These are phyloP conservation scores for Batkoa obscura DNA, from an alignment of 371 early-diverging fungal genomes.

Conservation along the genomic window DNA sequence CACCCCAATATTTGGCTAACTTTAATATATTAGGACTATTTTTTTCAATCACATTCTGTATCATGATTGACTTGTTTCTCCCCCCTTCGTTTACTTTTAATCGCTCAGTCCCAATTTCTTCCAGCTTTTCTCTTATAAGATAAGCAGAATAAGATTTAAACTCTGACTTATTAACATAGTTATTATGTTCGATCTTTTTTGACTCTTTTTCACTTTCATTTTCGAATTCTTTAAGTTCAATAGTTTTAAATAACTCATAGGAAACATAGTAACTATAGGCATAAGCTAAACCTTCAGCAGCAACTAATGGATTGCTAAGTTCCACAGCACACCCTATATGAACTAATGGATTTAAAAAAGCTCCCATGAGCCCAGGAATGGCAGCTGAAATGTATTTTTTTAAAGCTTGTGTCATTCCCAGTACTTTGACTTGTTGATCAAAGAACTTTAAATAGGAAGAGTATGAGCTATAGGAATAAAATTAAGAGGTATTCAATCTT, in stretches of 20 bases:
- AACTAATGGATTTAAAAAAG: slow-evolving; percentile 6
- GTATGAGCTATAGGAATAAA: not conserved
- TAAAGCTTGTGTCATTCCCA: not conserved
- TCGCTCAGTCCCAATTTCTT: no score
- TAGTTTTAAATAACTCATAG: not conserved
- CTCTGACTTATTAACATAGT: no score
- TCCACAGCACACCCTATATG: slow-evolving; percentile 8
- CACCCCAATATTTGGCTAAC: not conserved
- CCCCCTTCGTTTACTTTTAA: no score
- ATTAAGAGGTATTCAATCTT: no score
- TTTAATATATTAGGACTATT: not conserved
- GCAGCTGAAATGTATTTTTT: slow-evolving; percentile 1
- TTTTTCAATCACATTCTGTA: not conserved
- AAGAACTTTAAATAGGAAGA: slow-evolving; percentile 6
- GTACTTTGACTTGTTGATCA: not conserved
- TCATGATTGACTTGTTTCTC: no score
- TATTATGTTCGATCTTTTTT: not conserved
- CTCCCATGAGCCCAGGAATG: slow-evolving; percentile 1
- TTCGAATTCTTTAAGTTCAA: not conserved
- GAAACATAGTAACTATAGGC: not conserved
- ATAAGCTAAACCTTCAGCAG: slow-evolving; percentile 7
- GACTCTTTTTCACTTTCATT: not conserved
- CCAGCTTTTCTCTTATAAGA: no score
- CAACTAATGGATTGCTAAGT: not conserved
- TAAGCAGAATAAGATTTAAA: no score